phyloP scores from a whole-genome alignment of 306 rosid species.

The Lupinus albus region DNA sequence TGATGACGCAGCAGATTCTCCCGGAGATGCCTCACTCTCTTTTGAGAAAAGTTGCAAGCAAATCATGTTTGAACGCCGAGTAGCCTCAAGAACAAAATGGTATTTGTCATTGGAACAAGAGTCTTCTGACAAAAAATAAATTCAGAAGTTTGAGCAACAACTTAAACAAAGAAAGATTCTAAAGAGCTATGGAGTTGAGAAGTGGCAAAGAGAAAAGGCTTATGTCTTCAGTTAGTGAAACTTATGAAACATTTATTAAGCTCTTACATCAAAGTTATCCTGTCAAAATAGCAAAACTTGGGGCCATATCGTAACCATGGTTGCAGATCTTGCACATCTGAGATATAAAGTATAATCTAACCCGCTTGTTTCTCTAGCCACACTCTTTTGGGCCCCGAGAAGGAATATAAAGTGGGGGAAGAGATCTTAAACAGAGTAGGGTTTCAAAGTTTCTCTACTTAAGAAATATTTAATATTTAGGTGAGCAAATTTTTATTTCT shows the following conservation, averaged over 20 bases:
- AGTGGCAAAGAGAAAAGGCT: neutral
- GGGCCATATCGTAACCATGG: conserved; percentile 17
- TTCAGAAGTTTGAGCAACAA: conserved; percentile 45
- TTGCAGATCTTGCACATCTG: conserved; percentile 24
- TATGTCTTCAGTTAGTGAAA: conserved; percentile 11
- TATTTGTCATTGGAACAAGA: conserved; percentile 70
- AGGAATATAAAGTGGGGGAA: conserved; percentile 13
- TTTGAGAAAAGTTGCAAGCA: conserved; percentile 80
- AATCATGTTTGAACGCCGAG: conserved; percentile 81
- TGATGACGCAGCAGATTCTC: conserved; percentile 79
- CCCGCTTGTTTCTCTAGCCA: neutral
- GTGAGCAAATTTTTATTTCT: neutral
- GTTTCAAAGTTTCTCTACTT: conserved; percentile 16
- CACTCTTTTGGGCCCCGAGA: neutral
- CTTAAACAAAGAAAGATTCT: conserved; percentile 5
- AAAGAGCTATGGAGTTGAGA: conserved; percentile 19
- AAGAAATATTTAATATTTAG: conserved; percentile 23
- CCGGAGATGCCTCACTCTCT: conserved; percentile 77
- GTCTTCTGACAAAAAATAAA: conserved; percentile 69
- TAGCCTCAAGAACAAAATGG: conserved; percentile 84
- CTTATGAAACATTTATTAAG: neutral
- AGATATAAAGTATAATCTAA: neutral
- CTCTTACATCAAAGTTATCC: conserved; percentile 6
- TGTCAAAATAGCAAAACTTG: conserved; percentile 24
- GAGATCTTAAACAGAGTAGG: conserved; percentile 2